A percentile compares a stretch with the other conserved stretches of the same genome.
Evolutionary conservation across 164 flowering plant species (phyloP).

Genomic region (Dillenia suffruticosa): DNA sequence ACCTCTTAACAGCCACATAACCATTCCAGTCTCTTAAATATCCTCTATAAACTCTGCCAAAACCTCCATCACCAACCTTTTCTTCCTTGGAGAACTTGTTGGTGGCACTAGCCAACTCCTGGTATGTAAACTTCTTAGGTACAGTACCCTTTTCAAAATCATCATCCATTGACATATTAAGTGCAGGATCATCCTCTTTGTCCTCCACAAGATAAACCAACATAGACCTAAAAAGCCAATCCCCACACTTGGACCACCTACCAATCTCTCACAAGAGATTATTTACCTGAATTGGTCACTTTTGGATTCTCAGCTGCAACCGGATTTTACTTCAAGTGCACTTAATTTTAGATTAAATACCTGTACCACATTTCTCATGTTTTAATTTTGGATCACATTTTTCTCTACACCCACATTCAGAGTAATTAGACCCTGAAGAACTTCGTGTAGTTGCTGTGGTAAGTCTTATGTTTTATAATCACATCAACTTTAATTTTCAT

Average conservation of each 20-base stretch:
- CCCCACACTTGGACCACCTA: background rate
- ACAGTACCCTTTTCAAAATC: constrained; percentile 18
- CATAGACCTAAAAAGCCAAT: background rate
- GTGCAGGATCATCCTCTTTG: background rate
- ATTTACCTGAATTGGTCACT: no score
- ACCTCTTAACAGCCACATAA: constrained; percentile 21
- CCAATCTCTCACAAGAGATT: background rate
- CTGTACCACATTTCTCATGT: no score
- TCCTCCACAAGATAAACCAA: background rate
- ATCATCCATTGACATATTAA: constrained; percentile 3
- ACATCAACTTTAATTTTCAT: no score
- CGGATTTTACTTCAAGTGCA: no score
- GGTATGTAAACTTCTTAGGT: constrained; percentile 15
- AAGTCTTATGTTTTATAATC: no score
- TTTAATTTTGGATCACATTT: no score
- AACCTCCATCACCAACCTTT: constrained; percentile 40
- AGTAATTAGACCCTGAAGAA: no score
- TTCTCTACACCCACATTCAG: no score
- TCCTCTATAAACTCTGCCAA: constrained; percentile 28
- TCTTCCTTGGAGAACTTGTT: constrained; percentile 21
- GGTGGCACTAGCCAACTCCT: constrained; percentile 13
- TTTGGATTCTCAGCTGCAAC: no score
- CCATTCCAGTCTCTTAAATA: constrained; percentile 5
- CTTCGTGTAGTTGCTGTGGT: no score
- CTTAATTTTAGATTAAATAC: no score